A percentile compares a stretch with the other conserved stretches of the same genome.
These are phyloP conservation scores for Trametes sp. DNA, from an alignment of 1,284 basidiomycete species.

Conservation along the genomic window DNA sequence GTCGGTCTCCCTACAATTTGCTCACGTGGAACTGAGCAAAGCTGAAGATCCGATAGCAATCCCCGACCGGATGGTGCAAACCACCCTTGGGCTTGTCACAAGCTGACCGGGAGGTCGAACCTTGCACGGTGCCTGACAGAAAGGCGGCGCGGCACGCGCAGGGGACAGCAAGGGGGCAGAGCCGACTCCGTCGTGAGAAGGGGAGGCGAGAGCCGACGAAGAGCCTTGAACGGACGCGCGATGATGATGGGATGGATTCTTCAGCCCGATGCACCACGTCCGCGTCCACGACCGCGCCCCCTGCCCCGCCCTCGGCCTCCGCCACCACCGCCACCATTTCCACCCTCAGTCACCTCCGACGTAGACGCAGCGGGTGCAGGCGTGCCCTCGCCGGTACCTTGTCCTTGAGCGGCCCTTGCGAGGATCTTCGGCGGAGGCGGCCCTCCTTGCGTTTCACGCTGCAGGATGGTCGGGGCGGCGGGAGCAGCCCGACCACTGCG, in stretches of 20 bases:
- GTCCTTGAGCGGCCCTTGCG: conserved; percentile 16
- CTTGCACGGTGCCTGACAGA: no score
- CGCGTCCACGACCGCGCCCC: conserved; percentile 22
- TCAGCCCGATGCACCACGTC: conserved; percentile 14
- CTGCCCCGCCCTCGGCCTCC: conserved; percentile 22
- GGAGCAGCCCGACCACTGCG: conserved; percentile 15
- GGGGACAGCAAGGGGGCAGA: no score
- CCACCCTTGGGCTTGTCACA: no score
- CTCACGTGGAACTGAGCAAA: no score
- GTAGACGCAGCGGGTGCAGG: conserved; percentile 1
- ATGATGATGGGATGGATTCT: neutral
- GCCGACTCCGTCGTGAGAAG: no score
- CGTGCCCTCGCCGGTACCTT: conserved; percentile 8
- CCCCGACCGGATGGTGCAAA: no score
- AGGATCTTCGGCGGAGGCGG: conserved; percentile 30
- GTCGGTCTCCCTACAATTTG: no score
- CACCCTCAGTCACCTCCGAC: conserved; percentile 13
- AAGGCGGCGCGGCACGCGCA: no score
- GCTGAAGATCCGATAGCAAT: no score
- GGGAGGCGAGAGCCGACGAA: no score
- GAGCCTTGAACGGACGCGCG: no score
- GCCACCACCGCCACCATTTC: neutral
- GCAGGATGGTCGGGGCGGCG: conserved; percentile 39
- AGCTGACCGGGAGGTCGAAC: no score
- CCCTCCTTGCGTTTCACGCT: conserved; percentile 36